Evolutionary conservation across 2,329 filamentous ascomycete genomes (phyloP), one percentile per base, ranked within the genome.

Genomic region (Ambrosiella beaveri): DNA sequence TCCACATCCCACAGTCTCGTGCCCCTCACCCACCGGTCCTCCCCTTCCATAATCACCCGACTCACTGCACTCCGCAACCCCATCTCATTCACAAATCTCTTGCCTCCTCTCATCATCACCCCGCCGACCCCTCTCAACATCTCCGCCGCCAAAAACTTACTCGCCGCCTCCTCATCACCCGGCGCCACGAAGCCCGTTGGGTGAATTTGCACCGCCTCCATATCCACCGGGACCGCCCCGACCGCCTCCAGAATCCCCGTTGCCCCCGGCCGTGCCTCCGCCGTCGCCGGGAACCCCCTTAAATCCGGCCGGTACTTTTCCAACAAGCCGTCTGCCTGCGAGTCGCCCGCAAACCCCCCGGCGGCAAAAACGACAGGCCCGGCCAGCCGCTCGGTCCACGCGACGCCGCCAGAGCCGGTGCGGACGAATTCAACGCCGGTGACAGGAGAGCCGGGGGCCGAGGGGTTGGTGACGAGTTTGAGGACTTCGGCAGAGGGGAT

Each of bases 81-180:
- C 62, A 84, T 69, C 66, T 85, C 81, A 62, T 84, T 75, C n/a
- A 82, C 69, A 59, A 84, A 83, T 12, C 81, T 68, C 58, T 70
- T 69, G 0, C 79, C 79, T 0, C 66, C 62, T 0, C 66, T 65
- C 1, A 84, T 66, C 36, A 84, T 62, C 3, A 84, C 74, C 0
- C 80, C 81, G 0, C 81, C 81, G 63, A 84, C 80, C 0, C 80
- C 81, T 2, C 81, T 70, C 35, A 85, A 69, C 59, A 81, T 71
- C 66, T 85, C 81, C 0, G 81, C 81, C 0, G 80, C 80, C 3
- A 84, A 73, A 63, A 84, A 79, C 66, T 84, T 84, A 53, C 80
- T 73, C 39, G 68, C 67, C 0, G 73, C 71, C 0, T 62, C 63
- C 0, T 70, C 67, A 38, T 73, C 71, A 1, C 71, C 69, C 0